Base-by-base conservation (phyloP, 306 rosid species). In the Corylus heterophylla region DNA sequence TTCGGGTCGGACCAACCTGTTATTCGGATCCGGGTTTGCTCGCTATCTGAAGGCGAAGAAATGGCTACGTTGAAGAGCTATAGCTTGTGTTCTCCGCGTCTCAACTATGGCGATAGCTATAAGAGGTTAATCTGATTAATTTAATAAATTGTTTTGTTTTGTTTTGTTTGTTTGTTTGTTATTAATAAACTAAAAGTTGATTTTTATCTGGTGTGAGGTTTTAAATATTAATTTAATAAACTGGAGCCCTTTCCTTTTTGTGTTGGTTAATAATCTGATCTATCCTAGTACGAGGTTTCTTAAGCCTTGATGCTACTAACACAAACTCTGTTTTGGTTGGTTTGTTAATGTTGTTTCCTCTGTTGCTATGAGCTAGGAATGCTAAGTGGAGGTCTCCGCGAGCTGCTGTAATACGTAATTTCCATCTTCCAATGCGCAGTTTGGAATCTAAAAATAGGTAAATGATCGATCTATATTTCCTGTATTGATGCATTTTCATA, bases 361-460 rank as follows among this genome's bases (percentile, higher is more conserved):
- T 79, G 42, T 76, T 62, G 56, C 39, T 49, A 31, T 82, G 82
- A 76, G 79, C 47, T 91, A 94, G 90, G 89, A 84, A 47, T 80
- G 86, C 87, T 47, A 80, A 48, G 77, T 85, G 91, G 90, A 89
- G 87, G 78, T 81, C 90, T 74, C 82, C 88, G 71, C 92, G 83
- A 69, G 97, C 95, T 61, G 92, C 96, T 58, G 75, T 91, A 75
- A 59, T 84, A 18, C 87, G 93, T 4, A 83, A 76, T 83, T 76
- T 87, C 77, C 99, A 95, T 84, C 98, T 95, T 52, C 99, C 99
- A 18, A 95, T 91, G 99, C 99, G 99, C 22, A 95, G 98, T 71
- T 90, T 84, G 10, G 98, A 95, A 85, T 68, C 88, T 58, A 93
- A 95, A 79, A 90, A 95, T 79, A 87, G 96, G 98, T 90, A 71